Base-by-base conservation (phyloP, 1,284 basidiomycete species). In the Serendipita sp. region DNA sequence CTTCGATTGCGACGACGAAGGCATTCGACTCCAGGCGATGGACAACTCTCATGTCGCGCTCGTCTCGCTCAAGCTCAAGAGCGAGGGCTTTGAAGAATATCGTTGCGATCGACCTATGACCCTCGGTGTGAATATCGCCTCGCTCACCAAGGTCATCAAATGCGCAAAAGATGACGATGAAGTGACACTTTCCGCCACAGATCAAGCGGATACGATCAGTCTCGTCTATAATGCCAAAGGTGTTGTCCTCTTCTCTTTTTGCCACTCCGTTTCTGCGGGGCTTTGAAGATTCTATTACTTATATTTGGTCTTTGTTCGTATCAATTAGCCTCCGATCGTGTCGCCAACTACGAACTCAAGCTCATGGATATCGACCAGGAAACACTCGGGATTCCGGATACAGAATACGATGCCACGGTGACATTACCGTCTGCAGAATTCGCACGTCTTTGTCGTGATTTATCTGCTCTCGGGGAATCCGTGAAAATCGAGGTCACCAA, bases 31-130 rank as follows among this genome's bases (percentile, higher is more conserved):
- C 13, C 96, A 99, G 80, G 95, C 96, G 0, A 99, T 99, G 96
- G 96, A 99, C 79, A 98, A 97, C 82, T 98, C 95, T 3, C 96
- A 99, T 75, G 95, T 99, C 70, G 96, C 95, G 1, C 87, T 98
- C 65, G 95, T 98, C 43, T 77, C 91, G 5, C 88, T 95, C 60
- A 81, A 86, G 66, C 81, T 97, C 60, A 76, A 85, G 34, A 81
- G 83, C 0, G 77, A 80, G 0, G 90, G 90, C 35, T 97, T 97
- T 78, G 84, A 88, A 71, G 79, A 82, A 63, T 99, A 90, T 76
- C 87, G 96, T 68, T 98, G 95, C 73, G 96, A 99, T 75, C 84
- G 93, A 26, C 92, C 94, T 62, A 92, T 99, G 82, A 91, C 93
- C 0, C 82, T 95, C 5, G 92, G 92, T 67, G 89, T 94, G 69